Evolutionary conservation across 2,329 filamentous ascomycete genomes (phyloP).

Genomic region (Hypomyces rosellus): DNA sequence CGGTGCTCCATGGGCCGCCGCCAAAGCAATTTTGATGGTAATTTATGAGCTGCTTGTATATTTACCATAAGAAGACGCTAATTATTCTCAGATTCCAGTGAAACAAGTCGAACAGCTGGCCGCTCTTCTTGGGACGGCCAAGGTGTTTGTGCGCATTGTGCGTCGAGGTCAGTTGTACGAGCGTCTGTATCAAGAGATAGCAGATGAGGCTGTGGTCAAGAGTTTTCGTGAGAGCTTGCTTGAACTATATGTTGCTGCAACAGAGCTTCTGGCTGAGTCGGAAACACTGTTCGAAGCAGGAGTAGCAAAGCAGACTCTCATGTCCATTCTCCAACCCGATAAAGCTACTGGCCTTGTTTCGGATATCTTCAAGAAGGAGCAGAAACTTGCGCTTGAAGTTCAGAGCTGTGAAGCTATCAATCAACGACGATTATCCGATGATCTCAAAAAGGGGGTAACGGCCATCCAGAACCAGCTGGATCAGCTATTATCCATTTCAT

Average conservation of each 20-base stretch:
- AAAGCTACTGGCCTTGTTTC: neutral
- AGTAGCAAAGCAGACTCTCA: neutral
- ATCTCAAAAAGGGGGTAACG: neutral
- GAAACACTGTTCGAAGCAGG: neutral
- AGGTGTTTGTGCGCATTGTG: conserved; percentile 3
- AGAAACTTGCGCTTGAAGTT: neutral
- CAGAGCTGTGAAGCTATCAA: neutral
- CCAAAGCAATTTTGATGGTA: conserved; percentile 2
- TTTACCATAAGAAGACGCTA: neutral
- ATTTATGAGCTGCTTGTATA: neutral
- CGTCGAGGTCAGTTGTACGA: conserved; percentile 4
- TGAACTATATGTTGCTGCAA: neutral
- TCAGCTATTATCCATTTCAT: neutral
- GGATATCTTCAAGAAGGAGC: neutral
- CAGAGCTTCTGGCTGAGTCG: neutral
- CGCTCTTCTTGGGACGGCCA: neutral
- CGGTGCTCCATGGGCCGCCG: conserved; percentile 3
- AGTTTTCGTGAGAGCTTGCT: neutral
- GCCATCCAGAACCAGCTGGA: neutral
- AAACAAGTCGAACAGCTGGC: neutral
- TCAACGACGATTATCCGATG: neutral
- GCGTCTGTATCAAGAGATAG: neutral
- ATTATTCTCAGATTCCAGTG: neutral
- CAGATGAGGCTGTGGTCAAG: neutral
- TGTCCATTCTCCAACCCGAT: neutral